These are phyloP conservation scores for Silene latifolia DNA, from an alignment of 148 eudicot genomes.

Conservation along the genomic window DNA sequence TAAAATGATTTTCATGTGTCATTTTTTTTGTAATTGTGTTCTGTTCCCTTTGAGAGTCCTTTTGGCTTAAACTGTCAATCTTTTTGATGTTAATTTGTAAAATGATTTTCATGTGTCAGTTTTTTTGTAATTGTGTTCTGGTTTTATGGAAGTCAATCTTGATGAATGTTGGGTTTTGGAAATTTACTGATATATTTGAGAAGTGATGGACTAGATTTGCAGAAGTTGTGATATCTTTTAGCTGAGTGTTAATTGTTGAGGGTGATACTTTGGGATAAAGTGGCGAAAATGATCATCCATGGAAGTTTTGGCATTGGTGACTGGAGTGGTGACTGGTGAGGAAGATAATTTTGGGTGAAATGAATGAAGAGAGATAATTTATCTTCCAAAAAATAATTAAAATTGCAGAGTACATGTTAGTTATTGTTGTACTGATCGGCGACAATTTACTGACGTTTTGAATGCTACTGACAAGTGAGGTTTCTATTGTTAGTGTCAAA, in stretches of 20 bases:
- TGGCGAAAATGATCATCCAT: neutral
- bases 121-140: too few species aligned
- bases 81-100: too few species aligned
- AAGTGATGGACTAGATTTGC: neutral
- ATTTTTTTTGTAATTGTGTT: too few species aligned
- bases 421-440: neutral
- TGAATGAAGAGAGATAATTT: neutral
- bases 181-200: neutral
- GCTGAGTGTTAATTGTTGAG: neutral
- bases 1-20: too few species aligned
- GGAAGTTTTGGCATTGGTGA: neutral
- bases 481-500: neutral
- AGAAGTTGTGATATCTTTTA: neutral
- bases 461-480: neutral
- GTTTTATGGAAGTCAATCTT: too few species aligned
- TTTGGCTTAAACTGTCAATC: too few species aligned
- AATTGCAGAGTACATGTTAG: neutral
- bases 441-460: neutral
- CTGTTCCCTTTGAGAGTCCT: too few species aligned
- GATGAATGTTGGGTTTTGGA: slow-evolving; percentile 2
- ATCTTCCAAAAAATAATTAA: neutral
- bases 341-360: neutral
- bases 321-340: neutral
- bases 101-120: too few species aligned
- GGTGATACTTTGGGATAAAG: neutral